Conservation (phyloP, 192 early-diverging fungal genomes). For the Podila verticillata region DNA sequence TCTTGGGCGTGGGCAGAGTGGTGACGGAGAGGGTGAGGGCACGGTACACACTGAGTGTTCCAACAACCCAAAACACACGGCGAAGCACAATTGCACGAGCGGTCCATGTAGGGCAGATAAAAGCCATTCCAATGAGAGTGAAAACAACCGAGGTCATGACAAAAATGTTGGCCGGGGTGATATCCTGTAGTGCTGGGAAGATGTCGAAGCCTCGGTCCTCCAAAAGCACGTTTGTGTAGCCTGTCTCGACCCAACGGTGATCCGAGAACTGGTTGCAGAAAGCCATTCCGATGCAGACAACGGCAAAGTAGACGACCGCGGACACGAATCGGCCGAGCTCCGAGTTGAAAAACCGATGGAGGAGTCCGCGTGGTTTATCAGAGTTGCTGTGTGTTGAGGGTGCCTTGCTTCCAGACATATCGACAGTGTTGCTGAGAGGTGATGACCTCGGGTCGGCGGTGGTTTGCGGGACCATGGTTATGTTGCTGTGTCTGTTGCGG, state of each 20-base stretch:
- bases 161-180: conserved; percentile 46
- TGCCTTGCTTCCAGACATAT: background rate
- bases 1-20: conserved; percentile 51
- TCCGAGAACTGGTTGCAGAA: conserved; percentile 56
- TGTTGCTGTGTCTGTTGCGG: conserved; percentile 21
- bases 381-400: background rate
- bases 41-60: conserved; percentile 37
- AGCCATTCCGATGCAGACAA: conserved; percentile 41
- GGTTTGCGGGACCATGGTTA: conserved; percentile 15
- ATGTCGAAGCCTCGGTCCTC: conserved; percentile 50
- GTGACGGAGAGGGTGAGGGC: conserved; percentile 47
- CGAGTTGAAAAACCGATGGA: conserved; percentile 30
- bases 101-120: conserved; percentile 42
- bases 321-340: conserved; percentile 29
- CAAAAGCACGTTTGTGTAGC: conserved; percentile 26
- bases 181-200: conserved; percentile 25
- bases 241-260: conserved; percentile 41
- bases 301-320: conserved; percentile 27
- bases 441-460: background rate
- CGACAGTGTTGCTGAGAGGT: background rate
- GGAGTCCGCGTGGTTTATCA: background rate
- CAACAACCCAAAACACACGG: conserved; percentile 49
- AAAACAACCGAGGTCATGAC: conserved; percentile 51
- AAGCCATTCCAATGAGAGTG: conserved; percentile 31
- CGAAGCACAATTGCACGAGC: conserved; percentile 41